These are phyloP conservation scores for Onygenales sp. DNA, from an alignment of 2,329 filamentous ascomycete species.

Conservation along the genomic window DNA sequence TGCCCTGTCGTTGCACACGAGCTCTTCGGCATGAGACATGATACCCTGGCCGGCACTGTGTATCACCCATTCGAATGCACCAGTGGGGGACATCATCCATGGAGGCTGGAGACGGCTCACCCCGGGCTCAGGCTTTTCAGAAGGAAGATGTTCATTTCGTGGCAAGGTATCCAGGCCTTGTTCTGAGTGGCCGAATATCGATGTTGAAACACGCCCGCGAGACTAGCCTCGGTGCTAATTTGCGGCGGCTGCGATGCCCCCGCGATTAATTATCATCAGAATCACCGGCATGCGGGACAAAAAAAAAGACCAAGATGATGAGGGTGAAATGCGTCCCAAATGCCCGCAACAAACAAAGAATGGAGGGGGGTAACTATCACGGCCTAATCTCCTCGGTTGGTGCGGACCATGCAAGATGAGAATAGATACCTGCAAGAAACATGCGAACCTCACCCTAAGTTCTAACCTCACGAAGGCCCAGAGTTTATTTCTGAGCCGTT, in stretches of 20 bases:
- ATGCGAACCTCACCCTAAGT: not conserved
- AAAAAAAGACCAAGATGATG: not conserved
- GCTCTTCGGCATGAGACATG: not conserved
- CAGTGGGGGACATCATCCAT: not conserved
- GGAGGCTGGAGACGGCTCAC: not conserved
- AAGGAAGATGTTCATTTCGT: not conserved
- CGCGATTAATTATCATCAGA: not conserved
- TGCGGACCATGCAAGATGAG: too few species aligned
- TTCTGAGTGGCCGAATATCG: not conserved
- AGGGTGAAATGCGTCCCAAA: too few species aligned
- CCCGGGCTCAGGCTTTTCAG: not conserved
- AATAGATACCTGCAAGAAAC: not conserved
- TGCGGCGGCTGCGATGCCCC: not conserved
- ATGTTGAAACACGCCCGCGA: constrained; percentile 1
- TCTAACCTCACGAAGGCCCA: too few species aligned
- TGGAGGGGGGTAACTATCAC: too few species aligned
- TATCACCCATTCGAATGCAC: not conserved
- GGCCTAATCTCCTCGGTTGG: too few species aligned
- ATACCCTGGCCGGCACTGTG: not conserved
- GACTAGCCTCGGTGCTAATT: constrained; percentile 1
- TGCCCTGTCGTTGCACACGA: not conserved
- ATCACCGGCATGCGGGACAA: not conserved
- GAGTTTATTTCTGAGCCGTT: too few species aligned
- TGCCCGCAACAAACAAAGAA: too few species aligned
- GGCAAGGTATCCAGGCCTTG: not conserved